phyloP scores from a whole-genome alignment of 78 protist species.

The Protostelium mycophagum region DNA sequence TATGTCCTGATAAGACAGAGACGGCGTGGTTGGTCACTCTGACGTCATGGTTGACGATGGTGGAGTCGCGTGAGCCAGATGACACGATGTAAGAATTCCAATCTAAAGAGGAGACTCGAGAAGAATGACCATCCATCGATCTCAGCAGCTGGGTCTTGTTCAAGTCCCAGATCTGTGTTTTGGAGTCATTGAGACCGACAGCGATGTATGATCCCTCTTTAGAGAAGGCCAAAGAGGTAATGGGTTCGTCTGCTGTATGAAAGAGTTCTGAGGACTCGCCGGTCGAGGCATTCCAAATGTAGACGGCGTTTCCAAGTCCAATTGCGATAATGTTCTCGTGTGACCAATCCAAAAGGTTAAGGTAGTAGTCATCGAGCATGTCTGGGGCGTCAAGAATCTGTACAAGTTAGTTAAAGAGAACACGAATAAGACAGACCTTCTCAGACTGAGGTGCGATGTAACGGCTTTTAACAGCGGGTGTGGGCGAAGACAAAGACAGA shows the following conservation, averaged over 20 bases:
- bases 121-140: slow-evolving; percentile 88
- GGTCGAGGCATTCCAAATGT: slow-evolving; percentile 97
- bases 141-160: slow-evolving; percentile 56
- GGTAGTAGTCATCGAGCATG: slow-evolving; percentile 94
- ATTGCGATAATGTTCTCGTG: slow-evolving; percentile 87
- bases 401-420: slow-evolving; percentile 44
- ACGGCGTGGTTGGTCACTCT: slow-evolving; percentile 75
- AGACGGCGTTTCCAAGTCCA: slow-evolving; percentile 91
- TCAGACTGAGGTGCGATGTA: neutral
- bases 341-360: slow-evolving; percentile 98
- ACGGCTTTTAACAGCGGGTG: slow-evolving; percentile 13
- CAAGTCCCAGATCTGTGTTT: slow-evolving; percentile 92
- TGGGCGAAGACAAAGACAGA: neutral
- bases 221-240: slow-evolving; percentile 83
- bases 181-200: slow-evolving; percentile 85
- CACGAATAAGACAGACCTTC: slow-evolving; percentile 30
- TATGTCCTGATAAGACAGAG: slow-evolving; percentile 52
- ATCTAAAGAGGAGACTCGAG: slow-evolving; percentile 91
- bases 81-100: slow-evolving; percentile 94
- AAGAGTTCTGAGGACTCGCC: slow-evolving; percentile 77
- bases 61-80: slow-evolving; percentile 87
- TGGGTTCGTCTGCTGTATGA: slow-evolving; percentile 27
- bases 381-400: slow-evolving; percentile 93
- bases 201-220: slow-evolving; percentile 86
- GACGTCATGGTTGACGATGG: slow-evolving; percentile 91